Base-by-base conservation (phyloP, 2,329 filamentous ascomycete species). In the Neonectria sp. region DNA sequence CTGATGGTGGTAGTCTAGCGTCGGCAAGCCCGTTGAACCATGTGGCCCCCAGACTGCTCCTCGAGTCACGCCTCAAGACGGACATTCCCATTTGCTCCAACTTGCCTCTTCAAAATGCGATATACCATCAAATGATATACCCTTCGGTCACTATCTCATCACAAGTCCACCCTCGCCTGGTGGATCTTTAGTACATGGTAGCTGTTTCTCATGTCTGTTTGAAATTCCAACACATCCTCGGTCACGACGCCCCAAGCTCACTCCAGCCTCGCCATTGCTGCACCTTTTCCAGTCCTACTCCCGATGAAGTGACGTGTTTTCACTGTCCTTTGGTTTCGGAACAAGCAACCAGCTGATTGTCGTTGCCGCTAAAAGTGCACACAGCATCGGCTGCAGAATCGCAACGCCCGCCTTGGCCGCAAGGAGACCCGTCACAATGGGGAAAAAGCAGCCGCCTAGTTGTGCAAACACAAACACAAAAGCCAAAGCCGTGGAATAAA, bases 381-480 rank as follows among this genome's bases (percentile, higher is more conserved):
- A 82, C 2, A 88, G 76, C 17, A 89, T 84, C 0, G 87, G 87
- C 67, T 88, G 87, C 58, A 89, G 67, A 0, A 86, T 82, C 1
- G 79, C 76, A 0, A 89, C 86, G 0, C 86, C 86, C 0, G 79
- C 77, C 2, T 74, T 68, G 0, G 82, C 75, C 0, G 86, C 86
- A 13, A 89, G 80, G 2, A 89, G 73, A 1, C 88, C 88, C 0
- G 87, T 89, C 2, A 89, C 69, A 3, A 87, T 83, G 0, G 88
- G 88, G 63, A 90, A 90, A 0, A 89, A 71, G 0, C 86, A 84
- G 0, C 86, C 87, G 2, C 87, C 88, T 5, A 87, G 81, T 71
- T 90, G 88, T 0, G 86, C 86, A 24, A 89, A 80, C 0, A 90
- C 85, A 65, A 90, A 90, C 2, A 90, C 81, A n/a, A 89, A 84